Conservation (phyloP, 495 filamentous ascomycete genomes). For the Hypoxylon fuscum region DNA sequence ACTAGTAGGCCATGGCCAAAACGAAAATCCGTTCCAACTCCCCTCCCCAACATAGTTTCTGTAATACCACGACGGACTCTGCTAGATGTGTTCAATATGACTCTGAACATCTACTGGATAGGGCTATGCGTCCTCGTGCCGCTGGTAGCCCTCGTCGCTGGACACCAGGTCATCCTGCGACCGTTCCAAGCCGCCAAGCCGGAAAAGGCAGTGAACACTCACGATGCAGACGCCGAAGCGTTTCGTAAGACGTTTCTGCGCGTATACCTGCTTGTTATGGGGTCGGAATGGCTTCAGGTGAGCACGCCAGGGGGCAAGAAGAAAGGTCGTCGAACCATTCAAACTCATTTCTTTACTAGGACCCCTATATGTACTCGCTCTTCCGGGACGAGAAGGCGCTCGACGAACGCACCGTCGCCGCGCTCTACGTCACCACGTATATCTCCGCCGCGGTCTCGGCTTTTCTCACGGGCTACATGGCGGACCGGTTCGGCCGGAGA, state of each 20-base stretch:
- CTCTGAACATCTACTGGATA: slow-evolving; percentile 35
- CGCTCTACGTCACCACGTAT: slow-evolving; percentile 56
- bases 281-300: slow-evolving; percentile 59
- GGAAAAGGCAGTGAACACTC: slow-evolving; percentile 12
- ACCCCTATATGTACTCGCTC: slow-evolving; percentile 60
- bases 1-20: background rate
- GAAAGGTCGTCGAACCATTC: background rate
- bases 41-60: background rate
- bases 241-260: slow-evolving; percentile 52
- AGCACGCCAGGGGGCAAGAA: slow-evolving; percentile 1
- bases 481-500: slow-evolving; percentile 55
- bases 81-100: slow-evolving; percentile 14
- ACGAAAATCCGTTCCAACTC: background rate
- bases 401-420: slow-evolving; percentile 52
- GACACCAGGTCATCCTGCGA: slow-evolving; percentile 16
- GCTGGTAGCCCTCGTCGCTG: slow-evolving; percentile 27
- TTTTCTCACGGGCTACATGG: slow-evolving; percentile 54
- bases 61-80: background rate
- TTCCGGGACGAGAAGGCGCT: slow-evolving; percentile 57
- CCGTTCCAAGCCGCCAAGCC: slow-evolving; percentile 6
- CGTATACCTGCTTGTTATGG: slow-evolving; percentile 55
- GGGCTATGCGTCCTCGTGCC: slow-evolving; percentile 31
- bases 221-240: slow-evolving; percentile 39
- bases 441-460: slow-evolving; percentile 56
- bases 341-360: slow-evolving; percentile 31